Evolutionary conservation across 2,329 filamentous ascomycete species (phyloP).

Genomic region (Exophiala calicioides): DNA sequence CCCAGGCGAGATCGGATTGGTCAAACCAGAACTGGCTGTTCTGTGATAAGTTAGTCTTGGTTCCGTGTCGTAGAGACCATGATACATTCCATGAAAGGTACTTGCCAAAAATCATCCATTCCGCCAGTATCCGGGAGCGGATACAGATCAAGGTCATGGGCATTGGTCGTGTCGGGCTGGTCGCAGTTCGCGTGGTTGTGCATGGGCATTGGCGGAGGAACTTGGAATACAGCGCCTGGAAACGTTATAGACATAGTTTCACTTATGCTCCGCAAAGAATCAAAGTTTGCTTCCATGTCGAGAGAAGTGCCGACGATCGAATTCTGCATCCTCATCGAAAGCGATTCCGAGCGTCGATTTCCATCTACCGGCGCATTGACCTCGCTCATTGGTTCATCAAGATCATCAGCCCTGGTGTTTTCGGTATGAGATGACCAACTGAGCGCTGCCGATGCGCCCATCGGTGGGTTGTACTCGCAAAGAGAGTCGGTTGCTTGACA

Average conservation of each 20-base stretch:
- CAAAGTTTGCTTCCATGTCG: neutral
- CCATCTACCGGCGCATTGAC: neutral
- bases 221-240: neutral
- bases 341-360: neutral
- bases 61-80: neutral
- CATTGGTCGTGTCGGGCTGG: conserved; percentile 4
- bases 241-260: neutral
- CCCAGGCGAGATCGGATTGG: conserved; percentile 13
- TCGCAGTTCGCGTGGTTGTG: neutral
- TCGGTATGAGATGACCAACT: conserved; percentile 7
- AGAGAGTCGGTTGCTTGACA: conserved; percentile 6
- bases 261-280: neutral
- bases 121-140: conserved; percentile 6
- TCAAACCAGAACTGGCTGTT: conserved; percentile 20
- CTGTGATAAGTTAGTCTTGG: neutral
- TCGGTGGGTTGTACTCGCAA: conserved; percentile 8
- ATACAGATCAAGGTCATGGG: conserved; percentile 7
- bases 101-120: conserved; percentile 20
- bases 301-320: conserved; percentile 1
- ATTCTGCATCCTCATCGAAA: neutral
- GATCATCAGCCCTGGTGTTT: neutral
- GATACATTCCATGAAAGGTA: conserved; percentile 9
- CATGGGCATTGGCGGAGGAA: too few species aligned
- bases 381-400: neutral
- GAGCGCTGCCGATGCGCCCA: neutral